Evolutionary conservation across 2,329 filamentous ascomycete genomes (phyloP).

Genomic region (Monilinia vaccinii-corymbosi): DNA sequence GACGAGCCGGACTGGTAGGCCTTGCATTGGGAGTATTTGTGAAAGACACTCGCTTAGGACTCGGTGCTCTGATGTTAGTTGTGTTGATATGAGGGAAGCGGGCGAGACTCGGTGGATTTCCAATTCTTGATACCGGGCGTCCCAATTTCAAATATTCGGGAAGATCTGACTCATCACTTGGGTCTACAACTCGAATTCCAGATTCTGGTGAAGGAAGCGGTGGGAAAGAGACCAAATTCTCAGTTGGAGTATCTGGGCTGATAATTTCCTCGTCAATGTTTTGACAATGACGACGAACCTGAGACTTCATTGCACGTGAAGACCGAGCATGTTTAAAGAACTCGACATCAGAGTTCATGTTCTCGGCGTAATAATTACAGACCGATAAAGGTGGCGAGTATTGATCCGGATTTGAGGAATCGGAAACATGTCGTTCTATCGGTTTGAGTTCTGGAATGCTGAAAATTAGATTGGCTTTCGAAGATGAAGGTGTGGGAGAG

Average conservation of each 20-base stretch:
- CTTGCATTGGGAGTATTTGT: neutral
- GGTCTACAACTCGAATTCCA: neutral
- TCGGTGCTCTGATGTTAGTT: neutral
- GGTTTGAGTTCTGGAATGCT: constrained; percentile 8
- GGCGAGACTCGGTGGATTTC: neutral
- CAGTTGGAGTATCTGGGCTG: neutral
- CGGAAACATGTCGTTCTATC: neutral
- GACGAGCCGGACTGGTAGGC: neutral
- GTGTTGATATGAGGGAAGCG: neutral
- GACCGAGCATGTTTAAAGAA: constrained; percentile 14
- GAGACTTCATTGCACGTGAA: constrained; percentile 9
- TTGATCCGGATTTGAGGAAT: neutral
- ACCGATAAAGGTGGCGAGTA: constrained; percentile 21
- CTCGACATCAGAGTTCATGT: constrained; percentile 16
- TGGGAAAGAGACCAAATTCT: constrained; percentile 1
- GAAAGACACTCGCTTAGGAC: neutral
- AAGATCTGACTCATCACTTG: neutral
- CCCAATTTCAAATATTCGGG: neutral
- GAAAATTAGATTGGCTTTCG: constrained; percentile 17
- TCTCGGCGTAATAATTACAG: constrained; percentile 19
- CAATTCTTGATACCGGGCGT: neutral
- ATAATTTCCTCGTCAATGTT: constrained; percentile 10
- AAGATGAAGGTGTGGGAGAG: constrained; percentile 14
- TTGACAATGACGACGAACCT: constrained; percentile 13
- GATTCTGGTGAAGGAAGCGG: neutral